These are phyloP conservation scores for Arctium lappa DNA, from an alignment of 129 eudicot species.

Conservation along the genomic window DNA sequence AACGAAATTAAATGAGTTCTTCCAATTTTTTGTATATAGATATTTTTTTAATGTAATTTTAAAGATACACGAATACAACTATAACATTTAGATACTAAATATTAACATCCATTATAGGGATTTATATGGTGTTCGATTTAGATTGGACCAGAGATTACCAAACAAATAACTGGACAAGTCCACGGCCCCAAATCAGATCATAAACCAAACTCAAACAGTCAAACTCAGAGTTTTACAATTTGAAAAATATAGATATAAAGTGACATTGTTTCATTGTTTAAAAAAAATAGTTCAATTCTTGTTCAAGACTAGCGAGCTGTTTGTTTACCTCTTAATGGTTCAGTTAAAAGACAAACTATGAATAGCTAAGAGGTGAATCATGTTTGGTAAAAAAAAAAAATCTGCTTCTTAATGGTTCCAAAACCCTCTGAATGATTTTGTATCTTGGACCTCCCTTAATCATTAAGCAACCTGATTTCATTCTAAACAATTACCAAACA, in stretches of 20 bases:
- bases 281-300: neutral
- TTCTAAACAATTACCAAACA: no score
- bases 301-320: no score
- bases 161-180: neutral
- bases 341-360: no score
- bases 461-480: no score
- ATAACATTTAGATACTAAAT: neutral
- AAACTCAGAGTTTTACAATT: no score
- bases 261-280: neutral
- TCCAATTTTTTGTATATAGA: neutral
- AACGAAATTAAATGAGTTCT: neutral
- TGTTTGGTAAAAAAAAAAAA: no score
- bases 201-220: neutral
- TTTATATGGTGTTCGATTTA: neutral
- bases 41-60: neutral
- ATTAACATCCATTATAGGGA: neutral
- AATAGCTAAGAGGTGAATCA: no score
- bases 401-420: no score
- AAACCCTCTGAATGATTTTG: no score
- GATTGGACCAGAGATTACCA: neutral
- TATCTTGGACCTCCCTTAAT: no score
- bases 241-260: neutral
- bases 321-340: no score
- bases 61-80: neutral
- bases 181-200: neutral